Evolutionary conservation across 345 rosid genomes (phyloP), one percentile per base, ranked within the genome.

Genomic region (Sisymbrium irio): DNA sequence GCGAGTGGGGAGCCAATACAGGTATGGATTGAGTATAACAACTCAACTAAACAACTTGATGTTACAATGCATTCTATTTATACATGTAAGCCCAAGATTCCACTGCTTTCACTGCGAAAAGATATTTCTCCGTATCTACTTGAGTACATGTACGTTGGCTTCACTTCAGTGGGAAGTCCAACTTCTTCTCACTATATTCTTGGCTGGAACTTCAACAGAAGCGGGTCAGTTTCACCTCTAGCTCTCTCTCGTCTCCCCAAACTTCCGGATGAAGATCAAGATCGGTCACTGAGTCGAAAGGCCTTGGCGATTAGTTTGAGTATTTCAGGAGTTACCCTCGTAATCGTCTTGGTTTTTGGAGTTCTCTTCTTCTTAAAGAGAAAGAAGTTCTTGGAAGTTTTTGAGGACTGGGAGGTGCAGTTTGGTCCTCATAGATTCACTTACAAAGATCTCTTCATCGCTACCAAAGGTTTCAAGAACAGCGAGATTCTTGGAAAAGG

Each of bases 381-480:
- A 20, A 65, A 65, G 13, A 65, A 58, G 60, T 2, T 65, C 4
- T 0, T 67, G 75, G 63, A 12, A 81, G 28, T 82, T 51, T 40
- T 58, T 77, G 95, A 88, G 55, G 91, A 85, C 59, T 88, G 91
- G 97, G 96, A 89, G 53, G 3, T 86, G 27, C 89, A 92, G 28
- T 62, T 39, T 72, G 86, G 91, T 78, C 96, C 96, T 19, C 92
- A 88, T 71, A 81, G 96, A 71, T 92, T 92, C 70, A 67, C 55
- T 42, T 89, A 79, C 75, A 69, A 76, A 15, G 92, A 92, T 59
- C 87, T 89, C 4, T 64, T 85, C 18, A 35, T 57, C 2, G 96
- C 88, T 8, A 92, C 96, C 0, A 83, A 77, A 62, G 89, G 95
- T 11, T 92, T 90, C 69, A 85, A 78, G 44, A 82, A 80, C 28